Base-by-base conservation (phyloP, 73 alveolate genomes). In the Paramecium bursaria region DNA sequence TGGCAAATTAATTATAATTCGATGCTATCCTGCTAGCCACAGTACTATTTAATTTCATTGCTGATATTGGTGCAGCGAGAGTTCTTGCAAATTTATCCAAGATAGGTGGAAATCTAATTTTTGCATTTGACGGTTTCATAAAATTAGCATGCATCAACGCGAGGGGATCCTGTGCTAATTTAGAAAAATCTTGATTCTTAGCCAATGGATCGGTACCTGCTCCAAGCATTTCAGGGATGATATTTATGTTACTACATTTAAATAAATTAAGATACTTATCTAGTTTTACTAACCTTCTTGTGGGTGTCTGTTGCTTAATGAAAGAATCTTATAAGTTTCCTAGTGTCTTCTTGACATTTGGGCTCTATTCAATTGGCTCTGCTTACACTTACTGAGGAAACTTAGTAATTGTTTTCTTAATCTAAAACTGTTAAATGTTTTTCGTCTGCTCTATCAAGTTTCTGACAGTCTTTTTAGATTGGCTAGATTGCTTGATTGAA, bases 31-130 rank as follows among this genome's bases (percentile, higher is more conserved):
- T 76, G 49, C 90, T 95, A 26, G 95, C 87, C 10, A 94, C 97
- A 31, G 96, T 80, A 77, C 94, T 76, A 86, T 94, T 92, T 47
- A 88, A 96, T 75, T 92, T 87, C 87, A 87, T 74, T 10, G 95
- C 91, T 25, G 93, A 50, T 22, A 94, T 87, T 0, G 99, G 99
- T 3, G 99, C 98, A 2, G 99, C 99, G 86, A 95, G 74, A 11
- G 99, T 96, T 26, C 99, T 88, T 46, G 95, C 79, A 90, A 96
- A 96, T 53, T 93, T 95, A 54, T 95, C 98, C 51, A 96, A 87
- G 14, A 96, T 97, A 15, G 99, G 99, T 15, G 99, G 99, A 88
- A 85, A 96, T 6, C 98, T 60, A 17, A 94, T 91, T 21, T 48
- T 51, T 3, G 97, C 97, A 48, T 86, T 90, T 23, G 87, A 86